A percentile compares a stretch with the other conserved stretches of the same genome.
Conservation (phyloP, 2,329 filamentous ascomycete species). For the Capronia americana region DNA sequence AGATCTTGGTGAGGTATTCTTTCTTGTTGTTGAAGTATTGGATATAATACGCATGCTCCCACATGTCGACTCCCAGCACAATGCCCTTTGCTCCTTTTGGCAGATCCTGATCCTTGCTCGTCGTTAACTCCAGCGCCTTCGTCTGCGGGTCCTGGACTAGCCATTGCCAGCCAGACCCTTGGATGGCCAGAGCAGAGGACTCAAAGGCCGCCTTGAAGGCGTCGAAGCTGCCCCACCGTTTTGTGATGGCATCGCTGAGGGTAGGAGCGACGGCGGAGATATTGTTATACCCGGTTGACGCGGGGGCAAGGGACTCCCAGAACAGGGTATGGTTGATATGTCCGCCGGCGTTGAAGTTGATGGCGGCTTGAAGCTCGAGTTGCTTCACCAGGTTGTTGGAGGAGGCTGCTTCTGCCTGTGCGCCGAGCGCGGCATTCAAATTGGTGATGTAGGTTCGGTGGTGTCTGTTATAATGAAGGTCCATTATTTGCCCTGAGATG, state of each 20-base stretch:
- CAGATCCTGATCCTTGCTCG: slow-evolving; percentile 82
- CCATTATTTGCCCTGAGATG: slow-evolving; percentile 93
- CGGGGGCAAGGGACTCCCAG: slow-evolving; percentile 78
- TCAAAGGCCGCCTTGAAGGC: slow-evolving; percentile 71
- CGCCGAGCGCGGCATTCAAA: slow-evolving; percentile 79
- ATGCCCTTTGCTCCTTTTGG: slow-evolving; percentile 48
- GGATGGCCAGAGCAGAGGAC: slow-evolving; percentile 70
- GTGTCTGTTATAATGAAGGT: slow-evolving; percentile 92
- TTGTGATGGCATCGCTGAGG: slow-evolving; percentile 66
- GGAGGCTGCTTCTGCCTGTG: slow-evolving; percentile 65
- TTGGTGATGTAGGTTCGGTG: slow-evolving; percentile 92
- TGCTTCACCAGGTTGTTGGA: slow-evolving; percentile 62
- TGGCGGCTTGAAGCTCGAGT: slow-evolving; percentile 64
- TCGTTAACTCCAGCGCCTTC: slow-evolving; percentile 69
- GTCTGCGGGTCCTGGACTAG: slow-evolving; percentile 66
- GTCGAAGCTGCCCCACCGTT: slow-evolving; percentile 72
- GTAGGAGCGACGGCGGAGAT: slow-evolving; percentile 61
- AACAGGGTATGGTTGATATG: slow-evolving; percentile 70
- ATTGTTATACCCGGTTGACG: slow-evolving; percentile 60
- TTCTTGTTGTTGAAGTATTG: slow-evolving; percentile 54
- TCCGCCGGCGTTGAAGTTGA: slow-evolving; percentile 70
- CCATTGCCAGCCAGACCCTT: slow-evolving; percentile 91
- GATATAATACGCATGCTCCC: slow-evolving; percentile 92
- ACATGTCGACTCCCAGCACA: slow-evolving; percentile 84
- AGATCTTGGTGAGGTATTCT: slow-evolving; percentile 33